Evolutionary conservation across 768 basidiomycete species (phyloP).

Genomic region (Tephrocybe sp.): DNA sequence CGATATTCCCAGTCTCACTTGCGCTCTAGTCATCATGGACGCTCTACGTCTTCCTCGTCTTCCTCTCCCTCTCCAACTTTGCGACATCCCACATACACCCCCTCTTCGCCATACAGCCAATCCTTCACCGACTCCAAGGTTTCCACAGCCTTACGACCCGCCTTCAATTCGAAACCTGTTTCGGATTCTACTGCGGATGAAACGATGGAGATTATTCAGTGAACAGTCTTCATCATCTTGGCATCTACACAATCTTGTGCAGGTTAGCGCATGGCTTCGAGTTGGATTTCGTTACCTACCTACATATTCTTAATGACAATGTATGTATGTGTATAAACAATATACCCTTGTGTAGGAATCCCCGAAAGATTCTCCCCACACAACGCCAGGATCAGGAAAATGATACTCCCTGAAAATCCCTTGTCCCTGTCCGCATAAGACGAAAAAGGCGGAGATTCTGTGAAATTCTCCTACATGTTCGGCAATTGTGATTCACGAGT

Average conservation of each 20-base stretch:
- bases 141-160: constrained; percentile 34
- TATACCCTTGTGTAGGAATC: too few relatives aligned
- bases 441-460: too few relatives aligned
- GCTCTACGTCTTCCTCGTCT: constrained; percentile 14
- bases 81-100: constrained; percentile 22
- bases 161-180: constrained; percentile 19
- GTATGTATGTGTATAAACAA: too few relatives aligned
- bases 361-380: too few relatives aligned
- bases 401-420: too few relatives aligned
- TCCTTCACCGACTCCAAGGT: constrained; percentile 29
- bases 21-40: constrained; percentile 16
- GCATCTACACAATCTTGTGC: neutral
- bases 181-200: neutral
- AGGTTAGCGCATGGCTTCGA: too few relatives aligned
- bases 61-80: constrained; percentile 16
- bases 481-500: too few relatives aligned
- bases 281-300: neutral
- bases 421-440: too few relatives aligned
- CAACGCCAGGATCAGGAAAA: too few relatives aligned
- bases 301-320: neutral
- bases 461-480: too few relatives aligned
- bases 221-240: neutral
- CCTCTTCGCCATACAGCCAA: constrained; percentile 28
- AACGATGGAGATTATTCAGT: too few relatives aligned
- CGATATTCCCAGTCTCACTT: constrained; percentile 14